These are phyloP conservation scores for Domatiomyces catenatus DNA, from an alignment of 2,329 filamentous ascomycete genomes.

Conservation along the genomic window DNA sequence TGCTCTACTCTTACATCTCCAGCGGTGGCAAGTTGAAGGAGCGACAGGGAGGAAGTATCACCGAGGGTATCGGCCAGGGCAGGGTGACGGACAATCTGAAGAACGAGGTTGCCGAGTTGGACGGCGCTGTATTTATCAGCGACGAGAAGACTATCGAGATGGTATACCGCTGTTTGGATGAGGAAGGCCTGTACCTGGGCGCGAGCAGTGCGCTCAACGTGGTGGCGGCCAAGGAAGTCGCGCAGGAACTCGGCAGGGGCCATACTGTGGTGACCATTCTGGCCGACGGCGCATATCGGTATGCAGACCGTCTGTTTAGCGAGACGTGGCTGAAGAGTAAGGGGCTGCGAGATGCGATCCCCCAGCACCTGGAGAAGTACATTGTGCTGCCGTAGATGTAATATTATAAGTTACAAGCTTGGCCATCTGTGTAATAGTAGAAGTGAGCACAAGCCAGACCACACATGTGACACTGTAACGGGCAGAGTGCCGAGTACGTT, in stretches of 20 bases:
- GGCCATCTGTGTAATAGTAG: no score
- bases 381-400: constrained; percentile 56
- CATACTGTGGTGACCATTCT: constrained; percentile 87
- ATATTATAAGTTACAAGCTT: background rate
- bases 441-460: no score
- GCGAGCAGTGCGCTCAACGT: constrained; percentile 91
- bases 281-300: constrained; percentile 93
- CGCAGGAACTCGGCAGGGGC: constrained; percentile 73
- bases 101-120: constrained; percentile 68
- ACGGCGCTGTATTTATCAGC: constrained; percentile 67
- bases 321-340: constrained; percentile 80
- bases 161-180: constrained; percentile 91
- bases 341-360: constrained; percentile 65
- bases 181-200: constrained; percentile 89
- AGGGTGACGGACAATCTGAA: constrained; percentile 88
- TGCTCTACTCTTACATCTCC: constrained; percentile 80
- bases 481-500: no score
- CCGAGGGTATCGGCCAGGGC: constrained; percentile 93
- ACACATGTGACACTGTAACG: no score
- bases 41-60: constrained; percentile 73
- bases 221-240: constrained; percentile 84
- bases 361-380: constrained; percentile 76
- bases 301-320: constrained; percentile 86
- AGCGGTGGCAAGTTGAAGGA: constrained; percentile 74
- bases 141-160: constrained; percentile 95